A percentile compares a stretch with the other conserved stretches of the same genome.
Evolutionary conservation across 2,329 filamentous ascomycete species (phyloP).

Genomic region (Penicillium sp.): DNA sequence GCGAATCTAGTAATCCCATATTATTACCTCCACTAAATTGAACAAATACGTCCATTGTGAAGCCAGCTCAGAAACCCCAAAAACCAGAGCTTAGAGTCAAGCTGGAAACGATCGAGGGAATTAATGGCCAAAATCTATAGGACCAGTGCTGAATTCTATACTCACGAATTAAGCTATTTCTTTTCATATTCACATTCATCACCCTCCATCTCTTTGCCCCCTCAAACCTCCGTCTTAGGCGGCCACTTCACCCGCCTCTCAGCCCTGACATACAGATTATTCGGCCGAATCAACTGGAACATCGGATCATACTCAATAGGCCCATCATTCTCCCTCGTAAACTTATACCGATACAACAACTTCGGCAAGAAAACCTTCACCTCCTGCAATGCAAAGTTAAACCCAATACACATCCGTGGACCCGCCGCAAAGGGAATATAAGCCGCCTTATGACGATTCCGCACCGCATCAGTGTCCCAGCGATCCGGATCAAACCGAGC

Average conservation of each 20-base stretch:
- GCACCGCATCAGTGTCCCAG: slow-evolving; percentile 57
- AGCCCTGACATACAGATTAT: slow-evolving; percentile 30
- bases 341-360: slow-evolving; percentile 62
- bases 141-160: no score
- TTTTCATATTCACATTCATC: not conserved
- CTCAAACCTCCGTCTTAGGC: slow-evolving; percentile 17
- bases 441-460: slow-evolving; percentile 52
- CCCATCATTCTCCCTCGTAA: slow-evolving; percentile 53
- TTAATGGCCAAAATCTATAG: not conserved
- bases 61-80: no score
- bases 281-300: slow-evolving; percentile 32
- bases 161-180: not conserved
- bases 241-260: slow-evolving; percentile 32
- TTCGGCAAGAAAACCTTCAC: slow-evolving; percentile 60
- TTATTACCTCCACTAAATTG: no score
- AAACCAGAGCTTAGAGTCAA: no score
- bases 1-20: no score
- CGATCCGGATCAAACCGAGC: slow-evolving; percentile 61
- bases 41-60: no score
- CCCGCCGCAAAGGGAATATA: slow-evolving; percentile 64
- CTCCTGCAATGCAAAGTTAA: slow-evolving; percentile 65
- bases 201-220: not conserved
- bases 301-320: slow-evolving; percentile 46
- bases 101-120: not conserved
- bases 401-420: slow-evolving; percentile 62